Evolutionary conservation across 768 basidiomycete species (phyloP).

Genomic region (Epithele typhae): DNA sequence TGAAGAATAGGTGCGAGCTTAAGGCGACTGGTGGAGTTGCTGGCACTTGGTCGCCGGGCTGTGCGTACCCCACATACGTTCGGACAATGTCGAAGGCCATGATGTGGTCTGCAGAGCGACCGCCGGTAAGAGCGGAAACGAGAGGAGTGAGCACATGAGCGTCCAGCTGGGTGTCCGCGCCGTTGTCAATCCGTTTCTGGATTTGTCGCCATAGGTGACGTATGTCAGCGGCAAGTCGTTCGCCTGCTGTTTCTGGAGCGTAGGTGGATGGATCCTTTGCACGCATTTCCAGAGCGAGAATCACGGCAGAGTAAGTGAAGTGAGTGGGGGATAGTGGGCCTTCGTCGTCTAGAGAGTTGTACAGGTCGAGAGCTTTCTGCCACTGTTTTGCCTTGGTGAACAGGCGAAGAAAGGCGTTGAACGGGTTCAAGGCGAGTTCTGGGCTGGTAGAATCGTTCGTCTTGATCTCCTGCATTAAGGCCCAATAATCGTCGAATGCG

Average conservation of each 20-base stretch:
- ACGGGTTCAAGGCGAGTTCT: slow-evolving; percentile 47
- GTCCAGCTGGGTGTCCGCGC: slow-evolving; percentile 47
- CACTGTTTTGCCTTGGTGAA: slow-evolving; percentile 56
- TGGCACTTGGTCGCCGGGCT: slow-evolving; percentile 38
- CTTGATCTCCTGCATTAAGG: slow-evolving; percentile 46
- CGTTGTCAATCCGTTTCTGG: slow-evolving; percentile 45
- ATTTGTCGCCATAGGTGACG: slow-evolving; percentile 69
- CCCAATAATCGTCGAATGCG: slow-evolving; percentile 54
- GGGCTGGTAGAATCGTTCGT: slow-evolving; percentile 40
- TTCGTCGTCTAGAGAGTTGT: slow-evolving; percentile 58
- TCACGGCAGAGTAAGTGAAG: slow-evolving; percentile 61
- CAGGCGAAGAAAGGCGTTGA: slow-evolving; percentile 61
- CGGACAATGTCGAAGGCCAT: slow-evolving; percentile 61
- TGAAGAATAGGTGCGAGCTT: slow-evolving; percentile 43
- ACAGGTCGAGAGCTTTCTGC: slow-evolving; percentile 73
- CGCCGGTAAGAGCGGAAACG: slow-evolving; percentile 52
- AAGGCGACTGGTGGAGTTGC: slow-evolving; percentile 41
- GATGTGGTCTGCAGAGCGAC: slow-evolving; percentile 54
- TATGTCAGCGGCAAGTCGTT: slow-evolving; percentile 58
- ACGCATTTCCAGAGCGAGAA: slow-evolving; percentile 42
- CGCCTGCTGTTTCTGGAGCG: slow-evolving; percentile 21
- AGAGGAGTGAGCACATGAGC: slow-evolving; percentile 46
- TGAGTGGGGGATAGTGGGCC: slow-evolving; percentile 60
- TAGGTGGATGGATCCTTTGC: slow-evolving; percentile 13
- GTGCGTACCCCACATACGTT: slow-evolving; percentile 58